These are phyloP conservation scores for Naganishia albida DNA, from an alignment of 1,284 basidiomycete species.

Conservation along the genomic window DNA sequence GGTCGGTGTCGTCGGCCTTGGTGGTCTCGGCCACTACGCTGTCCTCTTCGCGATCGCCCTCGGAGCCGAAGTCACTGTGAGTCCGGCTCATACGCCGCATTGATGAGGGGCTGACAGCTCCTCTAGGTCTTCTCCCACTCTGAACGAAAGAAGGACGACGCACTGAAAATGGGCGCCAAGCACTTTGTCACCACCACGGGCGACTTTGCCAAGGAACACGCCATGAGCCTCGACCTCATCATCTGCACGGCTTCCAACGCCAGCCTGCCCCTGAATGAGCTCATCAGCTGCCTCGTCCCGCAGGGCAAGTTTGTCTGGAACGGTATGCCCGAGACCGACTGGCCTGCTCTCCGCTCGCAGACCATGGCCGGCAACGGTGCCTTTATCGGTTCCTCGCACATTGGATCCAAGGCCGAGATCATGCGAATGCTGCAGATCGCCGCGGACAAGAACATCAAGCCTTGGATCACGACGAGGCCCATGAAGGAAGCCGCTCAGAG, in stretches of 20 bases:
- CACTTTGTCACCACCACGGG: slow-evolving; percentile 58
- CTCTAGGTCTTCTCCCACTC: slow-evolving; percentile 64
- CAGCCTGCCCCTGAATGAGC: slow-evolving; percentile 55
- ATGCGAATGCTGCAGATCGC: slow-evolving; percentile 64
- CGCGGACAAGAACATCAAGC: slow-evolving; percentile 60
- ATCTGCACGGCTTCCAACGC: slow-evolving; percentile 59
- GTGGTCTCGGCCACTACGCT: slow-evolving; percentile 62
- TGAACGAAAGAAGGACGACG: slow-evolving; percentile 64
- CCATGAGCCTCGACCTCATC: slow-evolving; percentile 63
- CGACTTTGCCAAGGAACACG: slow-evolving; percentile 57
- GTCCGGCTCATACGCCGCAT: background rate
- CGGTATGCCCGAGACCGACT: slow-evolving; percentile 57
- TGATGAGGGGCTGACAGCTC: background rate
- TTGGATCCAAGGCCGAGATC: slow-evolving; percentile 67
- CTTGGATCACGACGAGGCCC: slow-evolving; percentile 59
- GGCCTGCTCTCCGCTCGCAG: slow-evolving; percentile 41
- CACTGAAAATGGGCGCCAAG: slow-evolving; percentile 63
- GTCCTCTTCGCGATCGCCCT: slow-evolving; percentile 63
- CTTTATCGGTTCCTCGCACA: slow-evolving; percentile 55
- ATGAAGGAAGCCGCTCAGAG: slow-evolving; percentile 64
- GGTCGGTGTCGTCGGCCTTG: slow-evolving; percentile 68
- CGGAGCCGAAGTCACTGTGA: slow-evolving; percentile 63
- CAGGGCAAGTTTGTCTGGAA: slow-evolving; percentile 62
- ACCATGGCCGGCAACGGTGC: slow-evolving; percentile 35
- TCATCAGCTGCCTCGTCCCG: slow-evolving; percentile 59